Evolutionary conservation across 2,329 filamentous ascomycete genomes (phyloP).

Genomic region (Colletotrichum australisinense): DNA sequence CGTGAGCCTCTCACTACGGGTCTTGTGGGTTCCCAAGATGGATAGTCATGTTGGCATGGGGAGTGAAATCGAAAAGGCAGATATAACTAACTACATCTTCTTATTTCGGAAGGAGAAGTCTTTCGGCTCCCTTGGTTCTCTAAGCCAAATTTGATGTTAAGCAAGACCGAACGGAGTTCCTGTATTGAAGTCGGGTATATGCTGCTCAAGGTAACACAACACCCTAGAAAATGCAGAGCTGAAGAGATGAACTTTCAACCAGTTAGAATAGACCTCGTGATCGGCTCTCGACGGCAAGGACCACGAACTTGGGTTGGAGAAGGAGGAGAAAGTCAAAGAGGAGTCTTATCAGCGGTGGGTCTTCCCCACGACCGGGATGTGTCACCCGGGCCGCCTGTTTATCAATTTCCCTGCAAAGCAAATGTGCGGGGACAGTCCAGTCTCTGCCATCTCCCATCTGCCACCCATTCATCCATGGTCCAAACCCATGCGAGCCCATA

Average conservation of each 20-base stretch:
- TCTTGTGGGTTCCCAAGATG: no score
- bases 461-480: background rate
- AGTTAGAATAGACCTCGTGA: background rate
- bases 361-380: slow-evolving; percentile 6
- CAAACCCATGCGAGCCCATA: background rate
- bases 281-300: background rate
- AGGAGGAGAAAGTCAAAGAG: background rate
- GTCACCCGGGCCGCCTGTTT: slow-evolving; percentile 6
- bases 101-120: background rate
- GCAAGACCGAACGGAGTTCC: no score
- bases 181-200: background rate
- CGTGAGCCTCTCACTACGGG: background rate
- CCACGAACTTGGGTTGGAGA: background rate
- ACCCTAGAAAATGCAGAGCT: no score
- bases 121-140: background rate
- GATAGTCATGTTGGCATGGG: no score
- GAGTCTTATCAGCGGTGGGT: background rate
- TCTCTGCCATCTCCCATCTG: background rate
- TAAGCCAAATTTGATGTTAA: fast-evolving
- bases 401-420: background rate
- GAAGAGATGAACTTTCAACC: no score
- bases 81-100: background rate
- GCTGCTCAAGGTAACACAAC: no score
- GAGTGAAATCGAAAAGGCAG: background rate
- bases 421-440: background rate